Base-by-base conservation (phyloP, 2,329 filamentous ascomycete genomes). In the Neoarthrinium moseri region DNA sequence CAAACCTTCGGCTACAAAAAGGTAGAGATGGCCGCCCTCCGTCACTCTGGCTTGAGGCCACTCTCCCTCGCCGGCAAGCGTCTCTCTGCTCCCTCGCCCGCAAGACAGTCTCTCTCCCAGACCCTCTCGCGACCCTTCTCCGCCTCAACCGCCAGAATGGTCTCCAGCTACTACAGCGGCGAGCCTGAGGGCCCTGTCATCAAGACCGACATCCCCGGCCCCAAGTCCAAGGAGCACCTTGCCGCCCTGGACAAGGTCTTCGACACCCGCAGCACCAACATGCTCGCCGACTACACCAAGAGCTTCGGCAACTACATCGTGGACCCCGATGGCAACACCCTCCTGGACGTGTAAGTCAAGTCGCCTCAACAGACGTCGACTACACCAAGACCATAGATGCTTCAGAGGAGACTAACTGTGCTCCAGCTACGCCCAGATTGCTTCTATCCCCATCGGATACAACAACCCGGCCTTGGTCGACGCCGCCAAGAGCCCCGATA, bases 391-490 rank as follows among this genome's bases (percentile, higher is more conserved):
- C n/a, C n/a, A n/a, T n/a, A n/a, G n/a, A n/a, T n/a, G n/a, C n/a
- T n/a, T n/a, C n/a, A n/a, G n/a, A n/a, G n/a, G n/a, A 39, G 44
- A 51, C 53, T 54, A 26, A 56, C 47, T 22, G 13, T 35, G 32
- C 7, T 12, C 47, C 54, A 87, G 84, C 48, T 92, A 92, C 63
- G 88, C 91, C 42, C 91, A 96, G 70, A 96, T 96, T 62, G 91
- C 91, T 52, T 95, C 89, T 33, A 96, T 96, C 58, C 88, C 91
- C 4, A 77, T 96, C 36, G 91, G 91, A 50, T 96, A 96, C 80
- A 95, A 92, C 78, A 96, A 96, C 73, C 84, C 89, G 6, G 70
- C 77, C 53, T 79, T 96, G 51, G 73, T 81, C 55, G 75, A 83
- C 58, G 83, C 84, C 26, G 87, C 89, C 21, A 78, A 80, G 51